Conservation (phyloP, 768 basidiomycete species). For the Tricholoma terreum region DNA sequence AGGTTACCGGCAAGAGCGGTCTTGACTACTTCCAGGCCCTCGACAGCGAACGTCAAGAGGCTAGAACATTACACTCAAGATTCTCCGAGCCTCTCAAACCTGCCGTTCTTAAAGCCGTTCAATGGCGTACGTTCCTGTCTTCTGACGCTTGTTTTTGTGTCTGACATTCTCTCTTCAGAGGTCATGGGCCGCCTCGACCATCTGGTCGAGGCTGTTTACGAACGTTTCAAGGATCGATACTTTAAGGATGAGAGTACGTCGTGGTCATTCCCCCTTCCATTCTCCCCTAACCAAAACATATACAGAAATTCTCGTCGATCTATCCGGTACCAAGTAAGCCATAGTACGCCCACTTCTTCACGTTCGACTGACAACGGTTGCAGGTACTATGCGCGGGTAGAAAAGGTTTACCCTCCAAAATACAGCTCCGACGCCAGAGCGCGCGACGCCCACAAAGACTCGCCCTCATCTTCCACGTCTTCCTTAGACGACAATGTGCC, state of each 20-base stretch:
- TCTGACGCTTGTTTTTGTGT: conserved; percentile 10
- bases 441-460: conserved; percentile 49
- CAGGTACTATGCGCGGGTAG: conserved; percentile 81
- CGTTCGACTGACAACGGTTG: conserved; percentile 14
- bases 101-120: conserved; percentile 86
- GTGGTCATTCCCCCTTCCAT: conserved; percentile 6
- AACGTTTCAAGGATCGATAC: conserved; percentile 95
- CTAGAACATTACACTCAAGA: conserved; percentile 81
- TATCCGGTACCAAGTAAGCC: conserved; percentile 79
- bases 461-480: conserved; percentile 37
- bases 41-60: conserved; percentile 88
- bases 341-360: background rate
- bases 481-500: conserved; percentile 47
- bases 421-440: conserved; percentile 43
- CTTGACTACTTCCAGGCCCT: conserved; percentile 94
- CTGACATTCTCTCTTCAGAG: conserved; percentile 51
- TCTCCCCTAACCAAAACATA: conserved; percentile 13
- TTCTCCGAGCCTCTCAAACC: conserved; percentile 94
- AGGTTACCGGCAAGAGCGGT: conserved; percentile 92
- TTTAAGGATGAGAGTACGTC: conserved; percentile 86
- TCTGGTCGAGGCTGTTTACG: conserved; percentile 91
- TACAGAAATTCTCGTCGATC: conserved; percentile 81
- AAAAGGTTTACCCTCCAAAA: conserved; percentile 73
- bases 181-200: conserved; percentile 95
- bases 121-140: conserved; percentile 81